Evolutionary conservation across 2,329 filamentous ascomycete species (phyloP).

Genomic region (Aureobasidium sp.): DNA sequence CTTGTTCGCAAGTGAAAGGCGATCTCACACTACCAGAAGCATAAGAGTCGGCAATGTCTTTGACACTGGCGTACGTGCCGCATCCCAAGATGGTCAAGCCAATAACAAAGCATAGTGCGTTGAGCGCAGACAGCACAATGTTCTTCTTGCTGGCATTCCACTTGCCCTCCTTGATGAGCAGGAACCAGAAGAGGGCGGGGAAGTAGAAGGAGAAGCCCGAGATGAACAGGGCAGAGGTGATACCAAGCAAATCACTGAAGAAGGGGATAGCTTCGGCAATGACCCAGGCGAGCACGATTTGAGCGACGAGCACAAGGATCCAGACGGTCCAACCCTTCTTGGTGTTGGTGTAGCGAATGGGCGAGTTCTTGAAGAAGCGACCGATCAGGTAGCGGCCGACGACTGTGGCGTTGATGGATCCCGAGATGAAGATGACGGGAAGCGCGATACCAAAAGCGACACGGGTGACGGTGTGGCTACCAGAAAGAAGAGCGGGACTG

Average conservation of each 20-base stretch:
- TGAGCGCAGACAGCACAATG: slow-evolving; percentile 39
- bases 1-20: slow-evolving; percentile 35
- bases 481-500: slow-evolving; percentile 61
- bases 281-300: slow-evolving; percentile 60
- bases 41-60: slow-evolving; percentile 39
- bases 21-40: slow-evolving; percentile 31
- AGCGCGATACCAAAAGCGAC: slow-evolving; percentile 64
- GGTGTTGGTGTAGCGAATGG: slow-evolving; percentile 38
- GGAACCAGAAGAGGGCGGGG: slow-evolving; percentile 35
- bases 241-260: slow-evolving; percentile 62
- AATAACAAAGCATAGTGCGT: slow-evolving; percentile 36
- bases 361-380: slow-evolving; percentile 53
- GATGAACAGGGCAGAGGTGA: slow-evolving; percentile 58
- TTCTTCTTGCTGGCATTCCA: slow-evolving; percentile 42
- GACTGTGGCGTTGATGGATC: slow-evolving; percentile 59
- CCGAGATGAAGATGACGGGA: slow-evolving; percentile 66
- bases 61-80: slow-evolving; percentile 39
- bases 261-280: slow-evolving; percentile 67
- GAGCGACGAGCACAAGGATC: slow-evolving; percentile 49
- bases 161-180: slow-evolving; percentile 41
- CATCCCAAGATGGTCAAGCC: slow-evolving; percentile 28
- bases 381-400: slow-evolving; percentile 53
- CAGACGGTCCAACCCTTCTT: slow-evolving; percentile 48
- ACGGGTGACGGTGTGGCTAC: slow-evolving; percentile 51
- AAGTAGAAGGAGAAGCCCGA: slow-evolving; percentile 53